Conservation (phyloP, 2,329 filamentous ascomycete genomes). For the Periconia sp. region DNA sequence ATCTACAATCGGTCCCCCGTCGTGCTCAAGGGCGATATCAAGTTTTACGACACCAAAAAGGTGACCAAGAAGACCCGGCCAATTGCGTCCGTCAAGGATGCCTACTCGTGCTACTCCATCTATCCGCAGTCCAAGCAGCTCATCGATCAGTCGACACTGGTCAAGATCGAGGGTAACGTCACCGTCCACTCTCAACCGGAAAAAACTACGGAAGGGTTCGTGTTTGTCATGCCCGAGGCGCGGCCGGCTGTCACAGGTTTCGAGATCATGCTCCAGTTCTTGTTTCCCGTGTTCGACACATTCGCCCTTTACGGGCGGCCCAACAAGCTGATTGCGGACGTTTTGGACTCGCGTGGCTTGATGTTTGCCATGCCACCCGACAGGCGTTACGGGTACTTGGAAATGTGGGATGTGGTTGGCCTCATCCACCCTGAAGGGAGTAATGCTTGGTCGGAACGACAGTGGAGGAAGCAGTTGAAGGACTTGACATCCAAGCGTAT, state of each 20-base stretch:
- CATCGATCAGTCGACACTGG: constrained; percentile 90
- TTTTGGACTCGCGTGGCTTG: constrained; percentile 82
- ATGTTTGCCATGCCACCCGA: constrained; percentile 99
- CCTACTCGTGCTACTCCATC: constrained; percentile 91
- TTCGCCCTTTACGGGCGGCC: constrained; percentile 92
- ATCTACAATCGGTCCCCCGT: constrained; percentile 78
- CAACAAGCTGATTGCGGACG: constrained; percentile 83
- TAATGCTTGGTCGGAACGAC: constrained; percentile 77
- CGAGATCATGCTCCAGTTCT: constrained; percentile 90
- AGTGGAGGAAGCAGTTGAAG: constrained; percentile 90
- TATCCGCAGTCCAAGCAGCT: constrained; percentile 94
- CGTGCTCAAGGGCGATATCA: constrained; percentile 83
- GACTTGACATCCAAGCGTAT: constrained; percentile 84
- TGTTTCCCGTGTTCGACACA: constrained; percentile 93
- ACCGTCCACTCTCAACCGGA: constrained; percentile 82
- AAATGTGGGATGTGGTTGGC: constrained; percentile 81
- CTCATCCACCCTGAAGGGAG: constrained; percentile 82
- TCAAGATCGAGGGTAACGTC: constrained; percentile 92
- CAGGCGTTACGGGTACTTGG: constrained; percentile 86
- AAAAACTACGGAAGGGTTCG: constrained; percentile 85
- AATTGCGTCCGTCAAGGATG: constrained; percentile 89
- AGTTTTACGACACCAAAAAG: constrained; percentile 90
- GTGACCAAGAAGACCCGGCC: constrained; percentile 90
- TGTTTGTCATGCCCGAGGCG: constrained; percentile 96
- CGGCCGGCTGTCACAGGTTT: constrained; percentile 92